Evolutionary conservation across 306 rosid genomes (phyloP).

Genomic region (Prunus mongolica): DNA sequence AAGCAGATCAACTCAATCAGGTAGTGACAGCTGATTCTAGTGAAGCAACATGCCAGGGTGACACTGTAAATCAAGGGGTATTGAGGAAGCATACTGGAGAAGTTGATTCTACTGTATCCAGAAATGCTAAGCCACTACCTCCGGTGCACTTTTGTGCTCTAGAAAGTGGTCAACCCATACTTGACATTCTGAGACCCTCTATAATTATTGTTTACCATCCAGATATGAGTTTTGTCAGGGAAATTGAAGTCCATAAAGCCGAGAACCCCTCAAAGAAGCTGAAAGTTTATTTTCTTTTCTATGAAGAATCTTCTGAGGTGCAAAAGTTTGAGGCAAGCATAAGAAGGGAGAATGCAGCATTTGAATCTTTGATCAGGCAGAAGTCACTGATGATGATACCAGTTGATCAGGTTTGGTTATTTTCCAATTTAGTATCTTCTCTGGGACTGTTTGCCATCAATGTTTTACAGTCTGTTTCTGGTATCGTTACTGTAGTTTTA

Average conservation of each 20-base stretch:
- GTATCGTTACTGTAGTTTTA: not conserved
- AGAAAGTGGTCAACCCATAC: slow-evolving; percentile 86
- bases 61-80: slow-evolving; percentile 35
- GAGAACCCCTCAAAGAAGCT: slow-evolving; percentile 68
- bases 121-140: slow-evolving; percentile 56
- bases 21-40: slow-evolving; percentile 30
- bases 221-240: slow-evolving; percentile 87
- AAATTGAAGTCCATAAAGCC: slow-evolving; percentile 80
- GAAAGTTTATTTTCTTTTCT: slow-evolving; percentile 87
- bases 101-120: slow-evolving; percentile 22
- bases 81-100: slow-evolving; percentile 45
- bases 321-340: slow-evolving; percentile 93
- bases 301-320: slow-evolving; percentile 90
- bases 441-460: not conserved
- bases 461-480: not conserved
- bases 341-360: slow-evolving; percentile 89
- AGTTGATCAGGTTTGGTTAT: slow-evolving; percentile 70
- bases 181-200: slow-evolving; percentile 80
- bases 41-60: slow-evolving; percentile 30
- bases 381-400: slow-evolving; percentile 97
- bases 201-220: slow-evolving; percentile 86
- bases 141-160: slow-evolving; percentile 79
- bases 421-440: not conserved
- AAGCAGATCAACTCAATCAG: slow-evolving; percentile 33
- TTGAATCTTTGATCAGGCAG: slow-evolving; percentile 95